Evolutionary conservation across 1,284 basidiomycete genomes (phyloP).

Genomic region (Cutaneotrichosporon sp.): DNA sequence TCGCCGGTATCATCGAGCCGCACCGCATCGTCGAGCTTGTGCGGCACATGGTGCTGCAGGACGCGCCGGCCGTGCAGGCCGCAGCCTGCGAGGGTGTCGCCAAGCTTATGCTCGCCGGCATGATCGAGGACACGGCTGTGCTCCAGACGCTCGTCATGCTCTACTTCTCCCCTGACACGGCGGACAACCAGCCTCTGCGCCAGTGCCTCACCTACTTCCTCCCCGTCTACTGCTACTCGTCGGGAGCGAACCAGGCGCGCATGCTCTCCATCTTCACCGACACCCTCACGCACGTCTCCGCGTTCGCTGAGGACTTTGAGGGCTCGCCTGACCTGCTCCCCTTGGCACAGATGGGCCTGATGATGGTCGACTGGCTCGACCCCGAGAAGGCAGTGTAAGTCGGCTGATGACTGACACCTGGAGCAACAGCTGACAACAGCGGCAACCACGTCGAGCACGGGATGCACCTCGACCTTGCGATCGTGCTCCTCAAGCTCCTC

Average conservation of each 20-base stretch:
- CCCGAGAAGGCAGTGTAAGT: slow-evolving; percentile 75
- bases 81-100: slow-evolving; percentile 79
- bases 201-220: slow-evolving; percentile 97
- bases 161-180: slow-evolving; percentile 86
- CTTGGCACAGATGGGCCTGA: slow-evolving; percentile 74
- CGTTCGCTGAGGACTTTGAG: slow-evolving; percentile 66
- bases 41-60: slow-evolving; percentile 71
- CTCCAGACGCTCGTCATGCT: slow-evolving; percentile 75
- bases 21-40: slow-evolving; percentile 73
- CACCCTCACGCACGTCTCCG: slow-evolving; percentile 68
- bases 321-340: slow-evolving; percentile 78
- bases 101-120: slow-evolving; percentile 85
- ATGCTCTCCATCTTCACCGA: slow-evolving; percentile 82
- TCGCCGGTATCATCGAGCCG: slow-evolving; percentile 44
- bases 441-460: slow-evolving; percentile 54
- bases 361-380: slow-evolving; percentile 93
- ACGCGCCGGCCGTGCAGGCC: slow-evolving; percentile 74
- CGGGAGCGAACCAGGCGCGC: slow-evolving; percentile 71
- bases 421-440: slow-evolving; percentile 44
- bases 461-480: slow-evolving; percentile 77
- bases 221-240: slow-evolving; percentile 89
- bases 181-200: slow-evolving; percentile 78
- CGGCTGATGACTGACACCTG: not conserved
- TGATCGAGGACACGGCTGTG: slow-evolving; percentile 74
- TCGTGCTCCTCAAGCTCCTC: slow-evolving; percentile 67